Evolutionary conservation across 768 basidiomycete species (phyloP), one percentile per base, ranked within the genome.

Genomic region (Naganishia kalamii): DNA sequence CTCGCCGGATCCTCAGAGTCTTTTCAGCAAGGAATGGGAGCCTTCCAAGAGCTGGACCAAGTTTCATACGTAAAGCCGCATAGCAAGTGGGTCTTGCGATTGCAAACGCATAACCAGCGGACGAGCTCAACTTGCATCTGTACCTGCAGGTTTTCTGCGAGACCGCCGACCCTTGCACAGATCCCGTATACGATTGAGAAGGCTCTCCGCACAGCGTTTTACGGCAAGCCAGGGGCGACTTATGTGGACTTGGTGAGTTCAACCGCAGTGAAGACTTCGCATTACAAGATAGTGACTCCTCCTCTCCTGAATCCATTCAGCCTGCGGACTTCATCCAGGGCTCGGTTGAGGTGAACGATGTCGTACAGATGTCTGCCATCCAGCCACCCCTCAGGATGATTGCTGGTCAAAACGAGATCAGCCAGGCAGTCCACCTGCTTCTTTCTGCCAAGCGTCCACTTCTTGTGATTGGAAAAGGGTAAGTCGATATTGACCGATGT

Each of bases 31-130:
- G 65, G 48, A n/a, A 64, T 66, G 51, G 70, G 70, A 7, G 70
- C 70, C 0, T 70, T 70, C 43, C 70, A 70, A 25, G 70, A 70
- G 41, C 43, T 70, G n/a, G 70, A 70, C 35, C 70, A 70, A 50
- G 65, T 70, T 19, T 33, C 48, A 4, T 62, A 66, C 12, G 11
- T 70, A 25, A 64, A 64, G 25, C 63, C 63, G n/a, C 63, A 64
- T 46, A 51, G 44, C 35, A 64, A 68, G 69, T 68, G 12, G 2
- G 63, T 67, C 12, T 12, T 21, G 11, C 5, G 19, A n/a, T 35
- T 11, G 13, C 19, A 27, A 25, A 13, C 29, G 4, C 21, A 1
- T 54, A 12, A 19, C n/a, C 13, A 12, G 13, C 5, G 29, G 17
- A 10, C 6, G 5, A 62, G 37, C 13, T 25, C 7, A 7, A 19